Evolutionary conservation across 2,329 filamentous ascomycete genomes (phyloP).

Genomic region (Aspergillus ruber): DNA sequence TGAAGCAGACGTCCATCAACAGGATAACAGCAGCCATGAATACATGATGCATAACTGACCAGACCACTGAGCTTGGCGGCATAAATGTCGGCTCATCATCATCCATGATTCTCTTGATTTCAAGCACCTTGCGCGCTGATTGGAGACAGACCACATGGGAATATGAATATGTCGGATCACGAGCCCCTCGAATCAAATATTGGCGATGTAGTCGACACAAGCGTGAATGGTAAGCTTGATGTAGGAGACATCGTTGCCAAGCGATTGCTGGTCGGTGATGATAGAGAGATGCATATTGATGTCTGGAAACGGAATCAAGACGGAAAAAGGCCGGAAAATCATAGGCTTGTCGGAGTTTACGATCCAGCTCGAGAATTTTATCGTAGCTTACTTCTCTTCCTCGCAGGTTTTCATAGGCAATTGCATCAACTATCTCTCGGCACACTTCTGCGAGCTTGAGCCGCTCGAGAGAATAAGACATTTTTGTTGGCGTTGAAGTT

Average conservation of each 20-base stretch:
- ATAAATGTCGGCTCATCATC: conserved; percentile 19
- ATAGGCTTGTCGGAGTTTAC: conserved; percentile 25
- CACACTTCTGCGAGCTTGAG: conserved; percentile 37
- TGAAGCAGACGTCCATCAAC: conserved; percentile 36
- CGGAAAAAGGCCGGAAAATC: conserved; percentile 33
- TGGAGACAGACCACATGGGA: conserved; percentile 33
- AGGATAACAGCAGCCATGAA: conserved; percentile 36
- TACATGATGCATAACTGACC: conserved; percentile 33
- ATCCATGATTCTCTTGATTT: conserved; percentile 30
- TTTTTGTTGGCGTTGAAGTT: conserved; percentile 33
- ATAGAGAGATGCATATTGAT: conserved; percentile 23
- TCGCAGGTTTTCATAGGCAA: conserved; percentile 19
- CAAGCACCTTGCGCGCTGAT: conserved; percentile 33
- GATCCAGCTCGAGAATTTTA: conserved; percentile 34
- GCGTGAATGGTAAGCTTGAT: conserved; percentile 30
- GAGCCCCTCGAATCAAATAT: conserved; percentile 33
- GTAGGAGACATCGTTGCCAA: conserved; percentile 30
- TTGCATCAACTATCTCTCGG: conserved; percentile 35
- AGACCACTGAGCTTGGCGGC: conserved; percentile 22
- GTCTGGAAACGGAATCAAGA: conserved; percentile 24
- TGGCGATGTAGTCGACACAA: conserved; percentile 35
- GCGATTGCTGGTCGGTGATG: conserved; percentile 22
- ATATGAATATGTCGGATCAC: conserved; percentile 30
- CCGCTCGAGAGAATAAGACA: conserved; percentile 41
- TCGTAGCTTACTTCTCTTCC: conserved; percentile 26